These are phyloP conservation scores for Hypoxylon cercidicola DNA, from an alignment of 495 filamentous ascomycete genomes.

Conservation along the genomic window DNA sequence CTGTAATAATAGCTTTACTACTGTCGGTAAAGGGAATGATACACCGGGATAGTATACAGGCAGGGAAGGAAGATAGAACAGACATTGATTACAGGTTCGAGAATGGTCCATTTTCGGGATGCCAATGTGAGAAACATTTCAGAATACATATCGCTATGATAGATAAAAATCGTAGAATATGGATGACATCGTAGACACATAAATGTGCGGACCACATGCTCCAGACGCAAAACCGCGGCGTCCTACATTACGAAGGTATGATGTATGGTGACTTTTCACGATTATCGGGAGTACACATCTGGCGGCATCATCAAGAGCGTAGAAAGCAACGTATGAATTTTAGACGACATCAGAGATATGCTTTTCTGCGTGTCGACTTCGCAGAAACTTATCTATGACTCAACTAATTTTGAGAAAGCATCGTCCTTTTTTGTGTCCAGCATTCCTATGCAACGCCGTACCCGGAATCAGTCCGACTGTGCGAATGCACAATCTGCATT, in stretches of 20 bases:
- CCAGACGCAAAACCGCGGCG: too few species aligned
- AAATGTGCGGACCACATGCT: too few species aligned
- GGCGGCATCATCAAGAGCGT: too few species aligned
- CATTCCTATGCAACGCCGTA: slow-evolving; percentile 11
- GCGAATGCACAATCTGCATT: slow-evolving; percentile 7
- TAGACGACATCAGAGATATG: slow-evolving; percentile 11
- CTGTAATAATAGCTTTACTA: background rate
- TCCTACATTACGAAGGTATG: too few species aligned
- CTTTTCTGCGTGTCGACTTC: slow-evolving; percentile 6
- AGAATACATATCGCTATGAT: background rate
- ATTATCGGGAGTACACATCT: too few species aligned
- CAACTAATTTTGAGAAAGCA: slow-evolving; percentile 3
- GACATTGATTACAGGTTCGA: too few species aligned
- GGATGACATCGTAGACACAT: too few species aligned
- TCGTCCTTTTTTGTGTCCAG: slow-evolving; percentile 6
- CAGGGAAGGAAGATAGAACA: too few species aligned
- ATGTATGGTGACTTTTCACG: too few species aligned
- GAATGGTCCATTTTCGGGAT: too few species aligned
- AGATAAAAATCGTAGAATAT: background rate
- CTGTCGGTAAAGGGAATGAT: background rate
- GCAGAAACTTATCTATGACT: slow-evolving; percentile 21
- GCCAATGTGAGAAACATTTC: too few species aligned
- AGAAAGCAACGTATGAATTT: slow-evolving; percentile 14
- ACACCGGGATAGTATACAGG: background rate
- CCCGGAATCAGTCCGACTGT: slow-evolving; percentile 7